phyloP scores from a whole-genome alignment of 169 alveolate species.

The Nephromyces sp. region DNA sequence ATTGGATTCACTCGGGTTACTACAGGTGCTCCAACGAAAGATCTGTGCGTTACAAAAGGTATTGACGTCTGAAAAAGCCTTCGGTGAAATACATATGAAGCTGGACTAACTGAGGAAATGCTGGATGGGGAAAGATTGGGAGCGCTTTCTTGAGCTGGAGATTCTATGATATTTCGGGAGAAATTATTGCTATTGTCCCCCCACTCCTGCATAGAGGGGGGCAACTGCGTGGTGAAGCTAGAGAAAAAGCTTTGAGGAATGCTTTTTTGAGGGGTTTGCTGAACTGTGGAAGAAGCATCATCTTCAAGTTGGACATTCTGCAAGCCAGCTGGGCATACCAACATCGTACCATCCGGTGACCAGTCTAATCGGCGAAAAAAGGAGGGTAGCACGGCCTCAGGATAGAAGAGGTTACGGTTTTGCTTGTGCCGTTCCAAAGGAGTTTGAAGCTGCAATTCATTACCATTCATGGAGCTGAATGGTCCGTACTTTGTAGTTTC shows the following conservation, averaged over 20 bases:
- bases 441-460: neutral
- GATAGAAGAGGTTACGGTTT: slow-evolving; percentile 52
- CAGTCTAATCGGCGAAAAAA: slow-evolving; percentile 76
- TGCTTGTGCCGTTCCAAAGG: neutral
- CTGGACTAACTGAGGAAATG: neutral
- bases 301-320: slow-evolving; percentile 23
- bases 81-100: neutral
- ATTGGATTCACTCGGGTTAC: neutral
- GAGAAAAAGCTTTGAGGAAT: neutral
- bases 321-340: slow-evolving; percentile 74
- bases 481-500: too few relatives aligned
- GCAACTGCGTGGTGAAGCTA: neutral
- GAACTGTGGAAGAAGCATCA: neutral
- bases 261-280: neutral
- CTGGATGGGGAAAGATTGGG: neutral
- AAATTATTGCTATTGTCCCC: too few relatives aligned
- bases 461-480: neutral
- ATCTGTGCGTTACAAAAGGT: neutral
- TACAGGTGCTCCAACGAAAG: neutral
- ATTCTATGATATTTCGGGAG: neutral
- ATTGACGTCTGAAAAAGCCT: neutral
- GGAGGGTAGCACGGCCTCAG: slow-evolving; percentile 67
- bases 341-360: slow-evolving; percentile 75
- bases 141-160: slow-evolving; percentile 8
- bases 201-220: neutral